These are phyloP conservation scores for Plasmodium billcollinsi DNA, from an alignment of 169 alveolate species.

Conservation along the genomic window DNA sequence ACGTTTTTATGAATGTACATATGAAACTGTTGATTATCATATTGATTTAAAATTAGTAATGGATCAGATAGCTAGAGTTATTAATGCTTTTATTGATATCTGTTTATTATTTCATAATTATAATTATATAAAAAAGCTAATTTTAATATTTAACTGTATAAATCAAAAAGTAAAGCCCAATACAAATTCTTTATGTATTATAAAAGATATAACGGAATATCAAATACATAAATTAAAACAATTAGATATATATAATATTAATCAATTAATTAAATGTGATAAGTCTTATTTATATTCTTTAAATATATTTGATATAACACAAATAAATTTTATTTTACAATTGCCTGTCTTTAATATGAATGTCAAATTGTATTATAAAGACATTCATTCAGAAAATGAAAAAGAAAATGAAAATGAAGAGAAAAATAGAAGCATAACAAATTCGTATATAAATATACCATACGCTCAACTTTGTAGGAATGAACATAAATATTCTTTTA, in stretches of 20 bases:
- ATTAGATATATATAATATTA: constrained; percentile 35
- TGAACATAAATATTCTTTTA: constrained; percentile 47
- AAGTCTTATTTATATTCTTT: constrained; percentile 39
- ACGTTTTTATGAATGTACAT: constrained; percentile 86
- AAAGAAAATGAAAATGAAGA: background rate
- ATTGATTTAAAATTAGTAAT: constrained; percentile 91
- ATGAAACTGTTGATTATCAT: constrained; percentile 90
- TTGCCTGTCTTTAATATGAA: constrained; percentile 25
- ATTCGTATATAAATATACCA: constrained; percentile 5
- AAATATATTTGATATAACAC: constrained; percentile 41
- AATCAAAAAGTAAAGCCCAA: constrained; percentile 77
- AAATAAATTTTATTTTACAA: constrained; percentile 47
- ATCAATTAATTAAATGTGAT: constrained; percentile 43
- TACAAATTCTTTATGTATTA: constrained; percentile 22
- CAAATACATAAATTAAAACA: constrained; percentile 51
- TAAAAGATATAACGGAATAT: constrained; percentile 21
- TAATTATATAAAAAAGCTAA: constrained; percentile 69
- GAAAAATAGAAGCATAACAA: background rate
- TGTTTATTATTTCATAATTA: constrained; percentile 60
- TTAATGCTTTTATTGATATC: constrained; percentile 88
- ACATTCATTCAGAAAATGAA: background rate
- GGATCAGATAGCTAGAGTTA: constrained; percentile 90
- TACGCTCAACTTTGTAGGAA: constrained; percentile 3
- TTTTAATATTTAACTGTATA: constrained; percentile 70
- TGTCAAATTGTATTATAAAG: constrained; percentile 39